A percentile compares a stretch with the other conserved stretches of the same genome.
Evolutionary conservation across 495 filamentous ascomycete species (phyloP).

Genomic region (Polyplosphaeria fusca): DNA sequence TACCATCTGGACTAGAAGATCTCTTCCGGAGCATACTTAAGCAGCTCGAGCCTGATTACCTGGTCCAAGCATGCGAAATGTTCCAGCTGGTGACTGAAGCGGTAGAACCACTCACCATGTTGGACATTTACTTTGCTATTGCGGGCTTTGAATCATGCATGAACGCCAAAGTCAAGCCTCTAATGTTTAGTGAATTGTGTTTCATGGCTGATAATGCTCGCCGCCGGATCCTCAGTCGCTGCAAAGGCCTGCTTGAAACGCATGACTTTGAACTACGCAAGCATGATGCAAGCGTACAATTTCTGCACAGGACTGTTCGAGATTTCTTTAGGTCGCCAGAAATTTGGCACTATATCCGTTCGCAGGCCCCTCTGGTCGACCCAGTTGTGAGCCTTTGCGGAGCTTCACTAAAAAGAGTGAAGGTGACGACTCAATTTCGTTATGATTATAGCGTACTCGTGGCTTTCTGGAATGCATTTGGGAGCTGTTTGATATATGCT

Average conservation of each 20-base stretch:
- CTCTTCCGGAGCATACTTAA: slow-evolving; percentile 7
- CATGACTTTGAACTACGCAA: neutral
- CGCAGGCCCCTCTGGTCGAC: neutral
- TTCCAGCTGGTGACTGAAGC: neutral
- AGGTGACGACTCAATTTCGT: neutral
- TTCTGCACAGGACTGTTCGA: neutral
- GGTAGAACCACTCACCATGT: neutral
- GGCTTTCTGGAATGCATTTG: neutral
- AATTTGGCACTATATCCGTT: neutral
- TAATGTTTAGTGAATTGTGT: neutral
- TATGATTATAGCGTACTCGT: neutral
- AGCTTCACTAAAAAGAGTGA: neutral
- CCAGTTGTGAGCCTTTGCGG: neutral
- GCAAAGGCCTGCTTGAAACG: neutral
- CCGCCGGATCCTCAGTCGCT: neutral
- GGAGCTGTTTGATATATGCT: neutral
- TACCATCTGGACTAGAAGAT: slow-evolving; percentile 4
- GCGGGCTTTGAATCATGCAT: neutral
- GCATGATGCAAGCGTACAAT: neutral
- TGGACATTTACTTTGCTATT: neutral
- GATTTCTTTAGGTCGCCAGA: neutral
- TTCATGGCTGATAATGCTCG: neutral
- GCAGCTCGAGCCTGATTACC: slow-evolving; percentile 4
- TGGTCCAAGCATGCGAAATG: neutral
- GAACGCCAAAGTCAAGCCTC: neutral